phyloP scores from a whole-genome alignment of 2,329 filamentous ascomycete species.

The Teratosphaeria nubilosa region DNA sequence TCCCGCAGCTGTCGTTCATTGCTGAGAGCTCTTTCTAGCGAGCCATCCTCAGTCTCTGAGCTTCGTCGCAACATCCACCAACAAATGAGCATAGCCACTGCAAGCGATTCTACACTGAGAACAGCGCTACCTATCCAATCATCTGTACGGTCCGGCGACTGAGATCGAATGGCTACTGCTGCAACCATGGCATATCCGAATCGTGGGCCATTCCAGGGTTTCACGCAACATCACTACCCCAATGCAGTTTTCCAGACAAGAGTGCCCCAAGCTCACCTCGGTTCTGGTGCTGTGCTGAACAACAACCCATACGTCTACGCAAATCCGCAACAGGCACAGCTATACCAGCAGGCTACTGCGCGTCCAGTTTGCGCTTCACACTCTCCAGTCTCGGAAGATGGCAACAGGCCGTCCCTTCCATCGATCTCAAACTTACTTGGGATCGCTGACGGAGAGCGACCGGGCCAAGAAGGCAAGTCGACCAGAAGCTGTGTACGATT shows the following conservation, averaged over 20 bases:
- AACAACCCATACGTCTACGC: constrained; percentile 15
- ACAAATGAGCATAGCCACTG: neutral
- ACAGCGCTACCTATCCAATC: neutral
- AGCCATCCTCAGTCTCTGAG: neutral
- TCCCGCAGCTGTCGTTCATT: neutral
- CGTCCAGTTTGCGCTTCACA: constrained; percentile 3
- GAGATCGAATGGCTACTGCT: constrained; percentile 19
- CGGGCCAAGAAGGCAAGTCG: constrained; percentile 33
- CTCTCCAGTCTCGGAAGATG: neutral
- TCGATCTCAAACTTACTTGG: constrained; percentile 87
- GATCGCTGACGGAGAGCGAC: constrained; percentile 62
- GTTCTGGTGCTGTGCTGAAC: constrained; percentile 9
- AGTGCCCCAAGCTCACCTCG: constrained; percentile 11
- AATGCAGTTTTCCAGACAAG: constrained; percentile 14
- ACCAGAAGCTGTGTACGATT: neutral
- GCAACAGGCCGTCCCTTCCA: constrained; percentile 66
- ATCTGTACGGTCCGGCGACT: neutral
- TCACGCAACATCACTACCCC: constrained; percentile 17
- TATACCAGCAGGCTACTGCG: neutral
- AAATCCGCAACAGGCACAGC: constrained; percentile 7
- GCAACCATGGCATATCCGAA: constrained; percentile 21
- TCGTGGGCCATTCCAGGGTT: constrained; percentile 17
- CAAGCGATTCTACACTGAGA: neutral
- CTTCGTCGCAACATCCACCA: neutral
- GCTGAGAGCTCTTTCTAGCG: neutral